Evolutionary conservation across 2,329 filamentous ascomycete species (phyloP).

Genomic region (Penicillium sp.): DNA sequence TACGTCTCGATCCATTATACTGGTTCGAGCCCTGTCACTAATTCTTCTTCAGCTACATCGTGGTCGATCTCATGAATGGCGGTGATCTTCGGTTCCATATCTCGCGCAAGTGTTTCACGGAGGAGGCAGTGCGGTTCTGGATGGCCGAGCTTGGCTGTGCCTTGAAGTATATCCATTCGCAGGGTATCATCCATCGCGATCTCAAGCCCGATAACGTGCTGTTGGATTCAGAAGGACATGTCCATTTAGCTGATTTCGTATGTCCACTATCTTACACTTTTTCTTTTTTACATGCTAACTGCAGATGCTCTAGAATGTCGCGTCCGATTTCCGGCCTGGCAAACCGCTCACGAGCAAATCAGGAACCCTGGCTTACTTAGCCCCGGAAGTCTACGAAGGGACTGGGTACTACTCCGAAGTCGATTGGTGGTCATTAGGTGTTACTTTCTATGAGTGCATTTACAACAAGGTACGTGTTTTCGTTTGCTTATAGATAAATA

Average conservation of each 20-base stretch:
- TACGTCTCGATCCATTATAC: slow-evolving; percentile 44
- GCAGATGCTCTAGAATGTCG: slow-evolving; percentile 67
- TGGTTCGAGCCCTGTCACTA: background rate
- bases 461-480: slow-evolving; percentile 73
- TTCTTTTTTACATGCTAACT: slow-evolving; percentile 7
- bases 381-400: slow-evolving; percentile 89
- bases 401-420: slow-evolving; percentile 84
- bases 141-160: slow-evolving; percentile 91
- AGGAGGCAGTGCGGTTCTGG: slow-evolving; percentile 96
- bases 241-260: slow-evolving; percentile 97
- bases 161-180: slow-evolving; percentile 75
- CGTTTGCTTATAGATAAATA: background rate
- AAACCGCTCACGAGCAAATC: slow-evolving; percentile 90
- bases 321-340: slow-evolving; percentile 80
- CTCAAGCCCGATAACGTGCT: slow-evolving; percentile 90
- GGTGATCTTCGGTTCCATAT: slow-evolving; percentile 97
- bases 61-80: slow-evolving; percentile 96
- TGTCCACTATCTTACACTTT: slow-evolving; percentile 33
- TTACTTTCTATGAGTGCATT: slow-evolving; percentile 99
- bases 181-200: slow-evolving; percentile 85
- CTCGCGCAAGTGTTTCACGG: slow-evolving; percentile 93
- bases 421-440: slow-evolving; percentile 98
- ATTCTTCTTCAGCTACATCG: slow-evolving; percentile 61
- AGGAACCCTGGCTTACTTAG: slow-evolving; percentile 89
- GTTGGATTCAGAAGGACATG: slow-evolving; percentile 82